Conservation (phyloP, 2,329 filamentous ascomycete genomes). For the Westerdykella aurantiaca region DNA sequence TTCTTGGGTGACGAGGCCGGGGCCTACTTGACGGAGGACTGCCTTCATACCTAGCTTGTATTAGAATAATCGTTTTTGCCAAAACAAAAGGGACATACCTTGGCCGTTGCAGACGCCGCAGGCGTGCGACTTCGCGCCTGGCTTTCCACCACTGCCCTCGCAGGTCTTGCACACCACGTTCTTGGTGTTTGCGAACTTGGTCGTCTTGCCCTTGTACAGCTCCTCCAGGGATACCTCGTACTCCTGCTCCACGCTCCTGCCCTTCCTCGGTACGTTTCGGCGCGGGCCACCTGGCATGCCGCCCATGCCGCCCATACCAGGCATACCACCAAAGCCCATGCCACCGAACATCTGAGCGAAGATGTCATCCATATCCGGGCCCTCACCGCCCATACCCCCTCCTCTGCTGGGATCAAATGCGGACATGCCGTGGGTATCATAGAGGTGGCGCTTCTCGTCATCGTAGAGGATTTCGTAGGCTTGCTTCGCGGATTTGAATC, state of each 20-base stretch:
- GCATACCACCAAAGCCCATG: conserved; percentile 45
- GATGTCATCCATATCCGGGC: conserved; percentile 85
- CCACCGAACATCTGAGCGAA: conserved; percentile 79
- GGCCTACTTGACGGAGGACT: conserved; percentile 75
- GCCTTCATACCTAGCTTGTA: conserved; percentile 57
- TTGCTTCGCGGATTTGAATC: conserved; percentile 88
- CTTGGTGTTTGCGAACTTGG: conserved; percentile 93
- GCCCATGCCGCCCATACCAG: conserved; percentile 52
- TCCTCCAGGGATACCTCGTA: conserved; percentile 92
- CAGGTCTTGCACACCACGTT: conserved; percentile 83
- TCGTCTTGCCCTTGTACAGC: conserved; percentile 96
- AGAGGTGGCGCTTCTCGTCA: conserved; percentile 85
- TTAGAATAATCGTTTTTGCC: conserved; percentile 12
- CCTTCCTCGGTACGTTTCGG: conserved; percentile 54
- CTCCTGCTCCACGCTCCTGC: conserved; percentile 78
- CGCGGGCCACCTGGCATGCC: conserved; percentile 50
- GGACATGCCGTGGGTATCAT: conserved; percentile 92
- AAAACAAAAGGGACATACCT: conserved; percentile 41
- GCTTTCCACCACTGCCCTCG: conserved; percentile 84
- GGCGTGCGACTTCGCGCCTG: conserved; percentile 76
- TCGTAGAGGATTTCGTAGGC: conserved; percentile 98
- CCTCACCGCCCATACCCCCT: conserved; percentile 58
- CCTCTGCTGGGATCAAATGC: conserved; percentile 77
- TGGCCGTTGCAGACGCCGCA: conserved; percentile 81
- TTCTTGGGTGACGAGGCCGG: conserved; percentile 71